Conservation (phyloP, 1,284 basidiomycete genomes). For the Mrakiaceae sp. region DNA sequence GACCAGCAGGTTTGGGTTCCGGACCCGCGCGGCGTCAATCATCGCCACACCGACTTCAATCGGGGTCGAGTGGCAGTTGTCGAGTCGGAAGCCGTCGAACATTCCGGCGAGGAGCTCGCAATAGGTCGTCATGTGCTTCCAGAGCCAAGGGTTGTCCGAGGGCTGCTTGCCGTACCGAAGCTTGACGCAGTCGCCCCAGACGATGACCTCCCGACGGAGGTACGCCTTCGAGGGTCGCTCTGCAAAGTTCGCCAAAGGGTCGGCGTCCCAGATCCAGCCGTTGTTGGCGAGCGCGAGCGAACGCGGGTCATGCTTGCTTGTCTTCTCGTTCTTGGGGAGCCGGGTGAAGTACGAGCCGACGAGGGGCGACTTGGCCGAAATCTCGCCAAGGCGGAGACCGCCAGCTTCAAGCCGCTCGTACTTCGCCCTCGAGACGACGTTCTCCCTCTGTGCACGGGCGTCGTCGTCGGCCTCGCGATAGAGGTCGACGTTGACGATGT, state of each 20-base stretch:
- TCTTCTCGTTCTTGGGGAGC: conserved; percentile 44
- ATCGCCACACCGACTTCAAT: conserved; percentile 83
- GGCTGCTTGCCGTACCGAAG: conserved; percentile 75
- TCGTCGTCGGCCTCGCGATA: conserved; percentile 80
- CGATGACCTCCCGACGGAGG: conserved; percentile 88
- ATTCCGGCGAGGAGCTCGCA: conserved; percentile 63
- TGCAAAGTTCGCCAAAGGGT: conserved; percentile 91
- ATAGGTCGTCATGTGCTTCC: conserved; percentile 85
- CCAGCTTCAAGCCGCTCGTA: conserved; percentile 69
- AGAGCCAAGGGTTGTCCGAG: conserved; percentile 82
- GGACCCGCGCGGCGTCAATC: conserved; percentile 78
- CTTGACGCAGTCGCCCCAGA: conserved; percentile 97
- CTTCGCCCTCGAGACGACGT: conserved; percentile 60
- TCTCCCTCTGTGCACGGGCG: conserved; percentile 56
- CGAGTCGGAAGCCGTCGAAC: conserved; percentile 93
- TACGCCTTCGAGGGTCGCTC: conserved; percentile 92
- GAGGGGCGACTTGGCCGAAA: conserved; percentile 62
- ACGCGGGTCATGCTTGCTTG: conserved; percentile 50
- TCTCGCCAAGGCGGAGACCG: conserved; percentile 74
- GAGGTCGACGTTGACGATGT: conserved; percentile 73
- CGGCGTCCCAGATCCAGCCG: conserved; percentile 97
- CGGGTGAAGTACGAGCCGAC: conserved; percentile 86
- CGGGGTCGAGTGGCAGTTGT: conserved; percentile 97
- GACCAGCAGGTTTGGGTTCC: conserved; percentile 85
- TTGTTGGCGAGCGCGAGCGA: conserved; percentile 86